These are phyloP conservation scores for Cryptosporidium meleagridis DNA, from an alignment of 169 alveolate genomes.

Conservation along the genomic window DNA sequence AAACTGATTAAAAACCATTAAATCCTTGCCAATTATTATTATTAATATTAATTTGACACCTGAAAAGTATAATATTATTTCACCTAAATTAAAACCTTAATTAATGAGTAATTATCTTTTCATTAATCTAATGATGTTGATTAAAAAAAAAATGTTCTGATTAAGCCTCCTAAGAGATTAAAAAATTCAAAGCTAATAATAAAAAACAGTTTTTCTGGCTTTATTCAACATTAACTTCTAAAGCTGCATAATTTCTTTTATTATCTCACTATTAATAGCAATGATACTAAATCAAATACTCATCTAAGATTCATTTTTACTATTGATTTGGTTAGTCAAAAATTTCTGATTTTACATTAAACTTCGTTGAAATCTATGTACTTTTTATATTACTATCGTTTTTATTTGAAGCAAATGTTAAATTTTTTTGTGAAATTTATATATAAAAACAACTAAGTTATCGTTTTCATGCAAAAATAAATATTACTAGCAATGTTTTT, in stretches of 20 bases:
- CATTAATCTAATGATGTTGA: neutral
- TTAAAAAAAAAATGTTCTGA: neutral
- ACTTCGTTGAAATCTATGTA: neutral
- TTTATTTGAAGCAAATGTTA: neutral
- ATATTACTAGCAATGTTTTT: neutral
- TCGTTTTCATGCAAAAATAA: neutral
- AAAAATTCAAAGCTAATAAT: neutral
- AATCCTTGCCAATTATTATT: conserved; percentile 2
- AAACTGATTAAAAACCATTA: neutral
- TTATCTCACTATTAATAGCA: neutral
- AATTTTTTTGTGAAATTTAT: neutral
- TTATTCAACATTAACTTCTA: neutral
- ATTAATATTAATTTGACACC: neutral
- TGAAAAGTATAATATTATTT: neutral
- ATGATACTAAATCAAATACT: neutral
- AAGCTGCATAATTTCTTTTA: conserved; percentile 5
- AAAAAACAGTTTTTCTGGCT: neutral
- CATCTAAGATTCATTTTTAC: conserved; percentile 18
- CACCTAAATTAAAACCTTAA: conserved; percentile 18
- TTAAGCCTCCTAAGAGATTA: neutral
- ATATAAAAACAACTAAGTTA: conserved; percentile 15
- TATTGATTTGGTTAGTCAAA: neutral
- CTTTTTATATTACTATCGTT: neutral
- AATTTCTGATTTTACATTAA: neutral
- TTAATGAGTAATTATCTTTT: conserved; percentile 14